Base-by-base conservation (phyloP, 129 eudicot genomes). In the Centella asiatica region DNA sequence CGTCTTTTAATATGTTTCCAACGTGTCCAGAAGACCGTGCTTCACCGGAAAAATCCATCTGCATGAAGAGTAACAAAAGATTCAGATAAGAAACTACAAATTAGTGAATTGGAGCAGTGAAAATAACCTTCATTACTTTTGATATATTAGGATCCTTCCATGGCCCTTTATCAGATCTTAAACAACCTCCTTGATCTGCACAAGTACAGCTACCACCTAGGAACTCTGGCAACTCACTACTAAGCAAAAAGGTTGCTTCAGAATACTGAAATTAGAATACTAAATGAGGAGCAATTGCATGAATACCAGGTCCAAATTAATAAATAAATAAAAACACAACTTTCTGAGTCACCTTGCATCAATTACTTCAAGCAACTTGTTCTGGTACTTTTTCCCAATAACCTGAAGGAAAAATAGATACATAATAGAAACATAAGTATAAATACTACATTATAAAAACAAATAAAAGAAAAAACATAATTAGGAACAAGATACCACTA, bases 161-260 rank as follows among this genome's bases (percentile, higher is more conserved):
- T 29, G 96, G 96, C 42, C 96, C 95, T 72, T 89, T 89, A 70
- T 83, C 72, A 19, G 88, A 89, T 58, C 80, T 54, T 64, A 89
- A 25, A 39, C 97, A 89, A 33, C 90, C 95, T 39, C 95, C 97
- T 45, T 79, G 63, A 39, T 75, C 80, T 5, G 71, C 70, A 74
- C 97, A 89, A 17, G 56, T 75, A 69, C 95, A 89, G 53, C 69
- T 70, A 66, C 97, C 97, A 22, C 95, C 95, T 17, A 89, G 66
- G 70, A 85, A 83, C 19, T 82, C 88, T 65, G 97, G 97, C 65
- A 90, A 73, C 67, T 90, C 89, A 26, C 95, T 90, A 51, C 31
- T 8, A 70, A 65, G 19, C 59, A 66, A 42, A 44, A 60, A 23
- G 27, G 54, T 22, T 10, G 50, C 49, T 25, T 31, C 57, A 59